A percentile compares a stretch with the other conserved stretches of the same genome.
phyloP scores from a whole-genome alignment of 345 rosid species.

The Rhodamnia rubescens region DNA sequence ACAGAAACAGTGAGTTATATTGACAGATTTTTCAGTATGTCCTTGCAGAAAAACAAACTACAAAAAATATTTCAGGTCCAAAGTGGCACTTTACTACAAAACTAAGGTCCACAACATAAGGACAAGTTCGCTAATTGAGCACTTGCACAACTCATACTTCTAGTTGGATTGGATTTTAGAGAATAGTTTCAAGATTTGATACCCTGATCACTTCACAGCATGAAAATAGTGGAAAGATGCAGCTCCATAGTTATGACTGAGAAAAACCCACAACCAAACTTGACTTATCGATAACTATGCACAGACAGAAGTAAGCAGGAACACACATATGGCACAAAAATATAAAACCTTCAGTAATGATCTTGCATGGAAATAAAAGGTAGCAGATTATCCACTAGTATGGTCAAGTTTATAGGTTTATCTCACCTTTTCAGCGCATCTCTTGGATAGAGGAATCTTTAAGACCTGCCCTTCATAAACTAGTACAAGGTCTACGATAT shows the following conservation, averaged over 20 bases:
- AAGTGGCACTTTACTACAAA: not conserved
- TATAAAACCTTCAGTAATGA: not conserved
- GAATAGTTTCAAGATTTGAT: not conserved
- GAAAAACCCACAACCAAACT: not conserved
- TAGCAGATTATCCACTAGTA: not conserved
- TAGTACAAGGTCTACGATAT: conserved; percentile 6
- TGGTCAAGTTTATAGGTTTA: not conserved
- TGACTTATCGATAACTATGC: not conserved
- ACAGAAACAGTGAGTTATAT: not conserved
- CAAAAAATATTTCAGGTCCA: not conserved
- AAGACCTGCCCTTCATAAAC: conserved; percentile 16
- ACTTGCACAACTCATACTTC: not conserved
- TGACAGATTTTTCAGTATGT: not conserved
- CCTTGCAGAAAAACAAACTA: not conserved
- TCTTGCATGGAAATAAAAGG: not conserved
- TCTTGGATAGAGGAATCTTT: conserved; percentile 3
- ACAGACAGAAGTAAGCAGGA: not conserved
- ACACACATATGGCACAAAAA: not conserved
- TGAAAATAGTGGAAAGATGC: not conserved
- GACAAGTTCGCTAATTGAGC: not conserved
- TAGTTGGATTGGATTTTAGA: not conserved
- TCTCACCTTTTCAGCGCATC: conserved; percentile 5
- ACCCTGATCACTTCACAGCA: not conserved
- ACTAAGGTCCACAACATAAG: not conserved
- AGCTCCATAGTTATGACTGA: not conserved